Percentiles rank a stretch among this genome's conserved stretches.
Evolutionary conservation across 441 rosid species (phyloP).

Genomic region (Aleurites moluccanus): DNA sequence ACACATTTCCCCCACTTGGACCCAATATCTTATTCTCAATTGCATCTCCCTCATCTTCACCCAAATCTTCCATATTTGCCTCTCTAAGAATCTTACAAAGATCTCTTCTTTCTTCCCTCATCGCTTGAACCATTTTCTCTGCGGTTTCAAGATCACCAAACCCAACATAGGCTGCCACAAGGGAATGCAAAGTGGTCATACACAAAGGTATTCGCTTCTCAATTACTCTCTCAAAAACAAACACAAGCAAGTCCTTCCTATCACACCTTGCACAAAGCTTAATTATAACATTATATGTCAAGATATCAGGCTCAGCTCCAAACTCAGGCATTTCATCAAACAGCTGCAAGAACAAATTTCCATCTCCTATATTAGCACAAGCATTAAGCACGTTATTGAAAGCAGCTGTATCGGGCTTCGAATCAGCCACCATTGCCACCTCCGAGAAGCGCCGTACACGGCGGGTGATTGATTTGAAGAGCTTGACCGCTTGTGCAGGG

Average conservation of each 20-base stretch:
- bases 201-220: conserved; percentile 57
- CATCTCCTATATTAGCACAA: conserved; percentile 79
- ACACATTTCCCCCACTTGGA: conserved; percentile 38
- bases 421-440: conserved; percentile 47
- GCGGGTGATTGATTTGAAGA: conserved; percentile 55
- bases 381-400: conserved; percentile 88
- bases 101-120: conserved; percentile 87
- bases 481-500: conserved; percentile 57
- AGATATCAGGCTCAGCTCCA: conserved; percentile 66
- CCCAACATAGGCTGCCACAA: conserved; percentile 93
- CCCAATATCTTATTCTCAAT: conserved; percentile 18
- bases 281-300: conserved; percentile 78
- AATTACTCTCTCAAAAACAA: conserved; percentile 68
- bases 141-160: conserved; percentile 77
- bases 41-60: conserved; percentile 34
- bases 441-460: conserved; percentile 54
- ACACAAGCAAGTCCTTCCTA: conserved; percentile 74
- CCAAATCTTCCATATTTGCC: conserved; percentile 44
- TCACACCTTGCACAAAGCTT: conserved; percentile 75
- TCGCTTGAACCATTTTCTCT: conserved; percentile 78
- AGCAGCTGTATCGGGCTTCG: conserved; percentile 81
- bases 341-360: conserved; percentile 53
- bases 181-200: conserved; percentile 79
- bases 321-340: conserved; percentile 70
- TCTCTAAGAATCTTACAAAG: conserved; percentile 74